These are phyloP conservation scores for Ascochyta rabiei DNA, from an alignment of 2,329 filamentous ascomycete genomes.

Conservation along the genomic window DNA sequence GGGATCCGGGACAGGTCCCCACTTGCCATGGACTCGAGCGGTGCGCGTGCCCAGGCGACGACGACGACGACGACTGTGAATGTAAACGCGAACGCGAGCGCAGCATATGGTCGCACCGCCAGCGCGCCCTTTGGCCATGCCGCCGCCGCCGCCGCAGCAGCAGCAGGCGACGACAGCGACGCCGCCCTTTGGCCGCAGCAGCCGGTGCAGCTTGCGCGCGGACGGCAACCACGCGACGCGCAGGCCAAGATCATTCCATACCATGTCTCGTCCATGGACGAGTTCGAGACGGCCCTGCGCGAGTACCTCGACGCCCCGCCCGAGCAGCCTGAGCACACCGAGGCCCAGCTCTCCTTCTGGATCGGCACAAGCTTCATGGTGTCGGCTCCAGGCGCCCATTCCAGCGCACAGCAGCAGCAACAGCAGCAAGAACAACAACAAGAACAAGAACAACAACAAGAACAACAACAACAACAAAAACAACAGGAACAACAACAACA, in stretches of 20 bases:
- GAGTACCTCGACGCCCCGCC: conserved; percentile 43
- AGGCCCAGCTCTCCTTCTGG: conserved; percentile 49
- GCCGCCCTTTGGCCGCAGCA: conserved; percentile 26
- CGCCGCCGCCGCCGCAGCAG: too few species aligned
- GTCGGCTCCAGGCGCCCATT: conserved; percentile 12
- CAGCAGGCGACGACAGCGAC: conserved; percentile 18
- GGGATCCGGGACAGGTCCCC: conserved; percentile 22
- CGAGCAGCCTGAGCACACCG: conserved; percentile 46
- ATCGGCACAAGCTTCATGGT: conserved; percentile 46
- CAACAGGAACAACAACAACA: too few species aligned
- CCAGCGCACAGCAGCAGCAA: conserved; percentile 2
- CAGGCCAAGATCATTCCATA: conserved; percentile 41
- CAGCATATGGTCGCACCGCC: neutral
- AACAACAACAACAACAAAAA: neutral
- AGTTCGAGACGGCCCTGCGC: conserved; percentile 46
- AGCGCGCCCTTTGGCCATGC: conserved; percentile 8
- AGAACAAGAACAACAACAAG: too few species aligned
- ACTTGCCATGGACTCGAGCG: conserved; percentile 31
- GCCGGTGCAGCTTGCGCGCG: conserved; percentile 42
- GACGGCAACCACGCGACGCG: conserved; percentile 47
- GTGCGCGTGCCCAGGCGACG: conserved; percentile 17
- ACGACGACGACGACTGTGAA: neutral
- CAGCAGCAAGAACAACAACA: too few species aligned
- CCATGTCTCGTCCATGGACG: conserved; percentile 40
- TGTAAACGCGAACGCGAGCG: neutral